Percentiles rank a stretch among this genome's conserved stretches.
Evolutionary conservation across 2,329 filamentous ascomycete species (phyloP).

Genomic region (Colletotrichum tabaci): DNA sequence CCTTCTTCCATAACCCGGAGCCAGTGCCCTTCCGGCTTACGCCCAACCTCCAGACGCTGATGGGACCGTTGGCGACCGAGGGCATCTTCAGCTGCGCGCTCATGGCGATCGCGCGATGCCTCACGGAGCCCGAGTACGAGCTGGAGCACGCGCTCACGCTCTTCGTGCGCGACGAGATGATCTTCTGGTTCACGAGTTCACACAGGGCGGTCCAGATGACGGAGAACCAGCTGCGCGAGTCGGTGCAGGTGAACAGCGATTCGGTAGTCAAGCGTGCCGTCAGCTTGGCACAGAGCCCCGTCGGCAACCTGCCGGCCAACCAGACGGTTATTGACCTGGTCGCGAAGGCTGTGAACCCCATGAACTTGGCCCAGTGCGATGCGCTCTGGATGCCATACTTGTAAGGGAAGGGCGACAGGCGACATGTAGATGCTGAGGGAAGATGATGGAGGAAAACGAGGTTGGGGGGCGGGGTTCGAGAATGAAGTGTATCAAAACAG

Average conservation of each 20-base stretch:
- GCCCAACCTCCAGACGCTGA: slow-evolving; percentile 93
- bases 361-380: slow-evolving; percentile 90
- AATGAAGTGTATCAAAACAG: background rate
- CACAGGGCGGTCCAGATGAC: slow-evolving; percentile 72
- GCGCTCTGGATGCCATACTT: slow-evolving; percentile 98
- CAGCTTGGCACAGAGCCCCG: slow-evolving; percentile 83
- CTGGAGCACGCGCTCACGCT: slow-evolving; percentile 95
- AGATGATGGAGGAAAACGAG: background rate
- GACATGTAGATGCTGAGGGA: background rate
- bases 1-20: slow-evolving; percentile 95
- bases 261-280: slow-evolving; percentile 92
- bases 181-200: slow-evolving; percentile 91
- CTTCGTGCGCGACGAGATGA: slow-evolving; percentile 98
- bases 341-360: slow-evolving; percentile 91
- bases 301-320: slow-evolving; percentile 89
- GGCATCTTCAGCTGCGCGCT: slow-evolving; percentile 95
- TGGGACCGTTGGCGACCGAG: slow-evolving; percentile 96
- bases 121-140: slow-evolving; percentile 90
- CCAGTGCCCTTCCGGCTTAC: slow-evolving; percentile 97
- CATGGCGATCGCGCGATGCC: slow-evolving; percentile 95
- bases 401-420: slow-evolving; percentile 57
- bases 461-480: background rate
- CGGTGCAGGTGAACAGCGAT: slow-evolving; percentile 89
- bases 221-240: slow-evolving; percentile 80
- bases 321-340: slow-evolving; percentile 97